Percentiles rank a stretch among this genome's conserved stretches.
These are phyloP conservation scores for Mycena polygramma DNA, from an alignment of 768 basidiomycete species.

Conservation along the genomic window DNA sequence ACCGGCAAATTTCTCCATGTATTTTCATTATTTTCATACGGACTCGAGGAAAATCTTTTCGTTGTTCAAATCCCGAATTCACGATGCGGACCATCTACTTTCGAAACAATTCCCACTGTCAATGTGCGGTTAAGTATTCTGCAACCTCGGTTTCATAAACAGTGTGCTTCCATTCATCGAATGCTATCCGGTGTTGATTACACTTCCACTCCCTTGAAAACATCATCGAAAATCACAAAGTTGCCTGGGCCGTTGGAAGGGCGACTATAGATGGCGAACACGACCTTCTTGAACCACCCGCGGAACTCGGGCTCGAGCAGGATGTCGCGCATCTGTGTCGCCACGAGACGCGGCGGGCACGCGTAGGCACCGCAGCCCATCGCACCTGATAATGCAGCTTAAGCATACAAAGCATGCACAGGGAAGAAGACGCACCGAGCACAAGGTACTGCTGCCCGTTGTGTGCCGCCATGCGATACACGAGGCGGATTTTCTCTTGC, in stretches of 20 bases:
- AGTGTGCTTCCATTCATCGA: not conserved
- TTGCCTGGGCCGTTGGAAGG: constrained; percentile 48
- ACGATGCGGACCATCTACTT: no score
- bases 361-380: constrained; percentile 61
- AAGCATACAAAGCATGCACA: not conserved
- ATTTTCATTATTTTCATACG: no score
- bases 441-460: constrained; percentile 53
- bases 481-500: constrained; percentile 57
- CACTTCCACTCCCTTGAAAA: constrained; percentile 46
- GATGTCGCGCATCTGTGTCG: constrained; percentile 56
- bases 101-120: no score
- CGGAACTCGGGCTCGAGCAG: constrained; percentile 57
- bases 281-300: constrained; percentile 55
- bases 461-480: constrained; percentile 58
- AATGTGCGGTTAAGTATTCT: no score
- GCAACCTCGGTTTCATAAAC: no score
- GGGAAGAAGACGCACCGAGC: constrained; percentile 47
- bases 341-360: constrained; percentile 57
- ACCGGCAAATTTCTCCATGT: no score
- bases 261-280: constrained; percentile 58
- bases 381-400: constrained; percentile 47
- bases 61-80: no score
- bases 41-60: no score
- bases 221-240: constrained; percentile 54
- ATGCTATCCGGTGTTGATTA: constrained; percentile 14